Evolutionary conservation across 2,329 filamentous ascomycete species (phyloP).

Genomic region (Aaosphaeria arxii): DNA sequence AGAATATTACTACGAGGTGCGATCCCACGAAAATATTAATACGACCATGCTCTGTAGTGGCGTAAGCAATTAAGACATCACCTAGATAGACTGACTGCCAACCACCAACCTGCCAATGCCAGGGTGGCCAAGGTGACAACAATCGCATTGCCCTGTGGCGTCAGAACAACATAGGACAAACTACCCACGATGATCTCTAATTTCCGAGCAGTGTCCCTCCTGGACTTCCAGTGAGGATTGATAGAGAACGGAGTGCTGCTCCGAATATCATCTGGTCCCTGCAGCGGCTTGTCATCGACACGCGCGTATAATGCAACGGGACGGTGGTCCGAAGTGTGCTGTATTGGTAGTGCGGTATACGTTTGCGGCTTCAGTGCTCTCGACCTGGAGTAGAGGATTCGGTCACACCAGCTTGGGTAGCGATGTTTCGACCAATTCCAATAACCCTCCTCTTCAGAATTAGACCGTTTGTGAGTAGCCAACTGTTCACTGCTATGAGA

Average conservation of each 20-base stretch:
- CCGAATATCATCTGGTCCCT: conserved; percentile 29
- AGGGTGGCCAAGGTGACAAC: conserved; percentile 29
- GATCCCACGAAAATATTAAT: not conserved
- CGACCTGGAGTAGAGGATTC: conserved; percentile 68
- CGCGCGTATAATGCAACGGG: conserved; percentile 71
- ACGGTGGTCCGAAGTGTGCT: conserved; percentile 84
- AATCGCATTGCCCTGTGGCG: conserved; percentile 45
- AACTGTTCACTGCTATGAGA: conserved; percentile 7
- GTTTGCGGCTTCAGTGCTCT: conserved; percentile 51
- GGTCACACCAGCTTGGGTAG: conserved; percentile 88
- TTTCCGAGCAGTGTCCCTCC: conserved; percentile 52
- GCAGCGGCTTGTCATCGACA: conserved; percentile 56
- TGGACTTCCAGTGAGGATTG: conserved; percentile 55
- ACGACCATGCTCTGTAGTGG: too few relatives aligned
- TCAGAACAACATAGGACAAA: conserved; percentile 52
- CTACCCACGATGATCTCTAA: conserved; percentile 61
- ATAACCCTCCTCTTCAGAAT: conserved; percentile 26
- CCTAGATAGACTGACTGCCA: conserved; percentile 6
- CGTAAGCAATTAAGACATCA: not conserved
- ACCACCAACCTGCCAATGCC: conserved; percentile 22
- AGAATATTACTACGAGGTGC: not conserved
- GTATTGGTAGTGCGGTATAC: conserved; percentile 74
- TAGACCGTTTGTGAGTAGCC: conserved; percentile 7
- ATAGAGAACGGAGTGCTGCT: conserved; percentile 55
- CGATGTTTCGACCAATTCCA: conserved; percentile 80